phyloP scores from a whole-genome alignment of 257 asterid genomes.

The Ocimum tenuiflorum region DNA sequence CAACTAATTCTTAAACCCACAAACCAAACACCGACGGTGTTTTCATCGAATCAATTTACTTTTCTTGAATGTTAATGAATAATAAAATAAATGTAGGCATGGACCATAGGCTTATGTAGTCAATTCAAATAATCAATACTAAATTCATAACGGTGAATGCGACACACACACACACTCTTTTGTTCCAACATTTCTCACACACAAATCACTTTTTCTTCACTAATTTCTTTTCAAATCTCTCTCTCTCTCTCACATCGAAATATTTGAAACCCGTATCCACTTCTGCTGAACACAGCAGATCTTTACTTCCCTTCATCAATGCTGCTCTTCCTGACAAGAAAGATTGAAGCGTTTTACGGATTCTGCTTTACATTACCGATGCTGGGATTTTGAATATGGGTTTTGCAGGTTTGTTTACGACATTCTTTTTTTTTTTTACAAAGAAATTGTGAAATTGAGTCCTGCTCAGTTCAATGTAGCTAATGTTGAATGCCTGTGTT shows the following conservation, averaged over 20 bases:
- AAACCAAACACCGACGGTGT: too few relatives aligned
- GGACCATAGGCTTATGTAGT: neutral
- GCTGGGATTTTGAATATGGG: conserved; percentile 22
- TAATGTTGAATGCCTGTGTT: neutral
- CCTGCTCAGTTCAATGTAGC: conserved; percentile 17
- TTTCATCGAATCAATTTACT: neutral
- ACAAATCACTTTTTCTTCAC: neutral
- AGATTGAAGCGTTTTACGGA: conserved; percentile 15
- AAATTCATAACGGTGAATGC: conserved; percentile 16
- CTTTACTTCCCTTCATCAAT: conserved; percentile 9
- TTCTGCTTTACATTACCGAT: conserved; percentile 12
- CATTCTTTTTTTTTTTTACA: neutral
- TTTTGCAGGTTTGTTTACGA: conserved; percentile 35
- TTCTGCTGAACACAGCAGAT: conserved; percentile 24
- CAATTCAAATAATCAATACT: conserved; percentile 10
- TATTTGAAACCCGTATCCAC: conserved; percentile 30
- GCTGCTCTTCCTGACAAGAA: conserved; percentile 9
- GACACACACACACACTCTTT: conserved; percentile 17
- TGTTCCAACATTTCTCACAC: conserved; percentile 12
- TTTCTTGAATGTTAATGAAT: neutral
- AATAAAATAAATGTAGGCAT: neutral
- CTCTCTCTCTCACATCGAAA: conserved; percentile 23
- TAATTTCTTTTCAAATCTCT: conserved; percentile 20
- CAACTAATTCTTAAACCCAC: too few relatives aligned
- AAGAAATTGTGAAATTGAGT: neutral